Conservation (phyloP, 73 alveolate genomes). For the Blepharisma japonicum region DNA sequence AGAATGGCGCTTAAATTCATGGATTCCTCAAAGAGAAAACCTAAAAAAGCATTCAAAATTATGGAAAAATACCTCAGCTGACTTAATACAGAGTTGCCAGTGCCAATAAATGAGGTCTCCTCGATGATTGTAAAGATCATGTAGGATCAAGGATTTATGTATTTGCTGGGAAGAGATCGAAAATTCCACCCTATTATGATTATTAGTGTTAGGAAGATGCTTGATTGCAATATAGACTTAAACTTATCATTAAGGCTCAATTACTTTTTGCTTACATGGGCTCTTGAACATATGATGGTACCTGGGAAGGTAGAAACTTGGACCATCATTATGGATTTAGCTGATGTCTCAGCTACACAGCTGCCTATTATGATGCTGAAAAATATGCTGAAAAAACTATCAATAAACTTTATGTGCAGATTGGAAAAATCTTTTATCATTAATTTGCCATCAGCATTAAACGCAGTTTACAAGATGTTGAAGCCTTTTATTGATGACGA, state of each 20-base stretch:
- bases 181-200: slow-evolving; percentile 42
- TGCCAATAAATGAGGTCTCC: slow-evolving; percentile 15
- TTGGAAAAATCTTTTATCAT: slow-evolving; percentile 39
- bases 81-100: slow-evolving; percentile 7
- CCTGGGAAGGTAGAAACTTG: slow-evolving; percentile 60
- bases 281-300: slow-evolving; percentile 38
- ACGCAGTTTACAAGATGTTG: slow-evolving; percentile 41
- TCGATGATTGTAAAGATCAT: slow-evolving; percentile 8
- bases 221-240: slow-evolving; percentile 24
- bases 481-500: slow-evolving; percentile 38
- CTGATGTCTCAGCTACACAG: slow-evolving; percentile 50
- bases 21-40: background rate
- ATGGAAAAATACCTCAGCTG: background rate
- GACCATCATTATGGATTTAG: slow-evolving; percentile 50
- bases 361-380: slow-evolving; percentile 37
- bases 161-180: slow-evolving; percentile 37
- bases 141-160: slow-evolving; percentile 42
- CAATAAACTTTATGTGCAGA: slow-evolving; percentile 47
- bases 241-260: background rate
- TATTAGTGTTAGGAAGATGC: slow-evolving; percentile 40
- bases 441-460: slow-evolving; percentile 38
- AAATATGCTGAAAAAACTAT: slow-evolving; percentile 31
- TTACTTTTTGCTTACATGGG: slow-evolving; percentile 28
- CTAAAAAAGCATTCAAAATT: background rate
- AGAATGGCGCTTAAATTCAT: background rate